phyloP scores from a whole-genome alignment of 2,329 filamentous ascomycete species.

The Diaporthe ampelina region DNA sequence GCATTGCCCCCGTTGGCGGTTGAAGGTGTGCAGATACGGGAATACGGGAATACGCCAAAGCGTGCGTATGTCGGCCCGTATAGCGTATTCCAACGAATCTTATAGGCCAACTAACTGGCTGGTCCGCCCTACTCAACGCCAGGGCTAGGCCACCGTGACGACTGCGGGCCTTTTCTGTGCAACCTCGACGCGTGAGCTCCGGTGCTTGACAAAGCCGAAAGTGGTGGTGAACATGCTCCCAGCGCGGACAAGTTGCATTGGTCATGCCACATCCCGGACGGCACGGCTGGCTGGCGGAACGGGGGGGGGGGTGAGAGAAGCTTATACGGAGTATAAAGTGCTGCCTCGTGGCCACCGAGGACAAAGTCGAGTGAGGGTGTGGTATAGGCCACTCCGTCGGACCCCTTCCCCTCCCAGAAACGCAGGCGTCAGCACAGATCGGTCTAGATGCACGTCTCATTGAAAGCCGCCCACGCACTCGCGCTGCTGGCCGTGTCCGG shows the following conservation, averaged over 20 bases:
- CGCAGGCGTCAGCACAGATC: background rate
- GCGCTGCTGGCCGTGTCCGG: slow-evolving; percentile 4
- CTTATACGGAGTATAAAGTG: slow-evolving; percentile 12
- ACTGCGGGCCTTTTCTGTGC: background rate
- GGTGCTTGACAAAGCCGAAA: background rate
- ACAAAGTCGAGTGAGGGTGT: background rate
- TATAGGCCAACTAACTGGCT: background rate
- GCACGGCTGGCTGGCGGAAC: slow-evolving; percentile 5
- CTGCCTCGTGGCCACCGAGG: background rate
- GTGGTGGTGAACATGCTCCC: background rate
- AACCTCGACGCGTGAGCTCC: background rate
- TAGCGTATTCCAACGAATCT: background rate
- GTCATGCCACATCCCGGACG: background rate
- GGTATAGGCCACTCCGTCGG: background rate
- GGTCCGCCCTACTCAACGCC: background rate
- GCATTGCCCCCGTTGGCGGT: background rate
- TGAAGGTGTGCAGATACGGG: background rate
- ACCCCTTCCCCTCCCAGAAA: too few relatives aligned
- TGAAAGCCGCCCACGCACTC: background rate
- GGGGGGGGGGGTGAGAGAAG: too few relatives aligned
- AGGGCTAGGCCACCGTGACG: background rate
- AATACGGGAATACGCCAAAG: background rate
- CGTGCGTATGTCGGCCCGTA: background rate
- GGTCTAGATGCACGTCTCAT: slow-evolving; percentile 6
- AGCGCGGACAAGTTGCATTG: background rate